phyloP scores from a whole-genome alignment of 768 basidiomycete genomes.

The Tulasnella calospora region DNA sequence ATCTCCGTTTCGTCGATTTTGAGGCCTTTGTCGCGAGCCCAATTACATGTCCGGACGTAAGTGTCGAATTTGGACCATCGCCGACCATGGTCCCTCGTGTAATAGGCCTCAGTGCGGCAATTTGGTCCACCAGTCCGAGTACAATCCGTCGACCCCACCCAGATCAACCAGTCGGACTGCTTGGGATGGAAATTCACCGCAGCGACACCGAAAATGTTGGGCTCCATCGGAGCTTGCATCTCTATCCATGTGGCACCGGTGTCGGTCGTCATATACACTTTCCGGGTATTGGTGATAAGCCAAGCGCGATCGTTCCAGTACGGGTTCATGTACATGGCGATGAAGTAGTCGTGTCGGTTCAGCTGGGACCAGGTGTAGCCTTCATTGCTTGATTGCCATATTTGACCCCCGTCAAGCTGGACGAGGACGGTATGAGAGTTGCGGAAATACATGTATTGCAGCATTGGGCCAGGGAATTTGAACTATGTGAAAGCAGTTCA shows the following conservation, averaged over 20 bases:
- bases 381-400: constrained; percentile 96
- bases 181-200: constrained; percentile 83
- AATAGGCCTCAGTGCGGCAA: constrained; percentile 73
- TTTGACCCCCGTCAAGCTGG: constrained; percentile 63
- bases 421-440: constrained; percentile 81
- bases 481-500: constrained; percentile 43
- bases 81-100: constrained; percentile 71
- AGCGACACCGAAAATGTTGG: constrained; percentile 72
- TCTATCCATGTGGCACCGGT: constrained; percentile 67
- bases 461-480: constrained; percentile 58
- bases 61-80: constrained; percentile 70
- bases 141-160: constrained; percentile 77
- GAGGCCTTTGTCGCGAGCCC: constrained; percentile 77
- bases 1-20: constrained; percentile 82
- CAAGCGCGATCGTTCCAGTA: constrained; percentile 79
- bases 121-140: constrained; percentile 38
- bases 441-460: constrained; percentile 81
- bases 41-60: constrained; percentile 88
- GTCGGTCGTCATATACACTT: constrained; percentile 77
- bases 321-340: constrained; percentile 82
- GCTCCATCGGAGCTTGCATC: constrained; percentile 55
- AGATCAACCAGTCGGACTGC: constrained; percentile 76
- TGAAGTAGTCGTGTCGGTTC: constrained; percentile 56
- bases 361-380: constrained; percentile 85
- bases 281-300: constrained; percentile 65